Base-by-base conservation (phyloP, 176 grass and related monocot genomes). In the Leersia perrieri region DNA sequence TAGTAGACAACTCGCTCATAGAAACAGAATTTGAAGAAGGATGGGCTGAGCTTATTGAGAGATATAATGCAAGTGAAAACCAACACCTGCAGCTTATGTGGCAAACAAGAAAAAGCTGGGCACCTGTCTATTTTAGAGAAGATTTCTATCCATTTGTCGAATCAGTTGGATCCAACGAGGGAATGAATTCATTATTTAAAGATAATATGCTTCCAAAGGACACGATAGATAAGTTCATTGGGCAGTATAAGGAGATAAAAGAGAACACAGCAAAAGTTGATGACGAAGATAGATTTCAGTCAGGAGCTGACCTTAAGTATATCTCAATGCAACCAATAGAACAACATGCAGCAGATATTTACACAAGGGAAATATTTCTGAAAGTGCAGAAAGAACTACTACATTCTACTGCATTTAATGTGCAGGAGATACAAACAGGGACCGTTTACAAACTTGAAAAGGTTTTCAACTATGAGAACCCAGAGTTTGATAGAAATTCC, bases 81-180 rank as follows among this genome's bases (percentile, higher is more conserved):
- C 9, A 70, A 0, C 20, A 75, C 28, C 58, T 88, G 44, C 63
- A 77, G 15, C 13, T 41, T 20, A 60, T 88, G 72, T 88, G 65
- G 78, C 25, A 77, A 68, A 77, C 12, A 13, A 74, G 63, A 61
- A 67, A 83, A 72, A 31, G 71, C 11, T 88, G 80, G 86, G 80
- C 11, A 27, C 35, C 73, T 23, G 72, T 75, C 29, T 88, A 88
- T 75, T 64, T 72, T 28, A 65, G 49, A 15, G 11, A 71, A 20
- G 31, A 27, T 64, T 88, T 83, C 60, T 88, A 63, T 53, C 55
- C 68, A 23, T 73, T 63, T 33, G 42, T 82, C 8, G 20, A 27
- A 62, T 71, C 85, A 60, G 67, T 38, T 72, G 70, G 74, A 77
- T 20, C 15, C 18, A 76, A 73, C 29, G 33, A 83, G 23, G 44